Base-by-base conservation (phyloP, 805 yeast genomes). In the Ogataea kodamae region DNA sequence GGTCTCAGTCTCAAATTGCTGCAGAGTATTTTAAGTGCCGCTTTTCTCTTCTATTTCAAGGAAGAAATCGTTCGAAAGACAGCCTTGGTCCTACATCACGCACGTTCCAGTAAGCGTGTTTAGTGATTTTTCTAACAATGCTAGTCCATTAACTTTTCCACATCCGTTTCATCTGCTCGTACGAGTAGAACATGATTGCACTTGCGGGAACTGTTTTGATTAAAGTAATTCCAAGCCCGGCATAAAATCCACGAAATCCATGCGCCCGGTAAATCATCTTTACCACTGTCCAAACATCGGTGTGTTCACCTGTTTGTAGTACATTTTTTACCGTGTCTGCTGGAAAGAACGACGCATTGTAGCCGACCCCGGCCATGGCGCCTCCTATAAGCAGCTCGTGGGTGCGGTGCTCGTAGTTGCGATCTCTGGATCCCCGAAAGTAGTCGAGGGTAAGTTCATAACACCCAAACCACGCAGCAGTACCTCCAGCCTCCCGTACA, bases 391-490 rank as follows among this genome's bases (percentile, higher is more conserved):
- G 62, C 13, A 80, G 57, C 47, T 83, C 85, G 43, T 70, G 52
- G 3, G 74, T 67, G 52, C 55, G 35, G 49, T 50, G 27, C 50
- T 58, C 33, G 48, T 52, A 45, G 42, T 42, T 54, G 33, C 34
- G 40, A 28, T 38, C 49, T 31, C 38, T 33, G 18, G 48, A 25
- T 24, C 54, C 35, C 39, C 67, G 65, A 43, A 74, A 62, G n/a
- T 50, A 44, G 1, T 49, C 48, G 13, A 64, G 55, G 6, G 72
- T 61, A 27, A 69, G 61, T 54, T 88, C 96, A 56, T 88, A 88
- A 11, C 92, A 75, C 0, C 95, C 90, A 62, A 89, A 89, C 97
- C 97, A 89, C 2, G 90, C 79, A 4, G 95, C 85, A 2, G 96
- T 84, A 6, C 97, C 97, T 18, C 88, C 81, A 22, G 85, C 71